Evolutionary conservation across 257 asterid genomes (phyloP).

Genomic region (Capsicum rhomboideum): DNA sequence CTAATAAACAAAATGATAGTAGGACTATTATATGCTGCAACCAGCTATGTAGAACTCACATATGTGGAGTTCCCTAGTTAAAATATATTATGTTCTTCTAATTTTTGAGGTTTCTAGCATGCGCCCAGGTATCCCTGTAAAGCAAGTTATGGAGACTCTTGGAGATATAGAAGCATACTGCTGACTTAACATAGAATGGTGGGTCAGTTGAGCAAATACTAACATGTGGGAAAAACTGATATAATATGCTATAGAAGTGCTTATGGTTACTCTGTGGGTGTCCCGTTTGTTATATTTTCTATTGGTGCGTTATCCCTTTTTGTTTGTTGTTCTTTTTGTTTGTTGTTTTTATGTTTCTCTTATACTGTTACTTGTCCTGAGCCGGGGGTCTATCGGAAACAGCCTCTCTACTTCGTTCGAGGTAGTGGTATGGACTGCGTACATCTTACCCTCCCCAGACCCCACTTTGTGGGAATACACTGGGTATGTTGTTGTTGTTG

Average conservation of each 20-base stretch:
- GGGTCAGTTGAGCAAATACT: not conserved
- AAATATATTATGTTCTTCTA: not conserved
- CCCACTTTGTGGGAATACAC: too few species aligned
- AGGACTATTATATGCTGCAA: not conserved
- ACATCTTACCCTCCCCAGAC: too few species aligned
- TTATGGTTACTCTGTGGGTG: too few species aligned
- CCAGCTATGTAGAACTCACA: not conserved
- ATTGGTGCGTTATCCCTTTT: too few species aligned
- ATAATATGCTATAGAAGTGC: not conserved
- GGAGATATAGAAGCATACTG: not conserved
- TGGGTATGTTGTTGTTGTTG: too few species aligned
- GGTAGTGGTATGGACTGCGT: too few species aligned
- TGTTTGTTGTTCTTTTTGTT: too few species aligned
- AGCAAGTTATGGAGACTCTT: not conserved
- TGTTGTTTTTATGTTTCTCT: too few species aligned
- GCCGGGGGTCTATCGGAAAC: too few species aligned
- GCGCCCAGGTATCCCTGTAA: not conserved
- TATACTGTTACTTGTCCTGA: too few species aligned
- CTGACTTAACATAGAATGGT: not conserved
- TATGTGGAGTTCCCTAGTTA: not conserved
- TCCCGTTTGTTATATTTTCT: too few species aligned
- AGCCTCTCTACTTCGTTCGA: too few species aligned
- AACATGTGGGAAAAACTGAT: not conserved
- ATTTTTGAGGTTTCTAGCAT: not conserved
- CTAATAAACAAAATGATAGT: not conserved